A percentile compares a stretch with the other conserved stretches of the same genome.
phyloP scores from a whole-genome alignment of 108 stramenopile genomes.

The Pelagomonas calceolata region DNA sequence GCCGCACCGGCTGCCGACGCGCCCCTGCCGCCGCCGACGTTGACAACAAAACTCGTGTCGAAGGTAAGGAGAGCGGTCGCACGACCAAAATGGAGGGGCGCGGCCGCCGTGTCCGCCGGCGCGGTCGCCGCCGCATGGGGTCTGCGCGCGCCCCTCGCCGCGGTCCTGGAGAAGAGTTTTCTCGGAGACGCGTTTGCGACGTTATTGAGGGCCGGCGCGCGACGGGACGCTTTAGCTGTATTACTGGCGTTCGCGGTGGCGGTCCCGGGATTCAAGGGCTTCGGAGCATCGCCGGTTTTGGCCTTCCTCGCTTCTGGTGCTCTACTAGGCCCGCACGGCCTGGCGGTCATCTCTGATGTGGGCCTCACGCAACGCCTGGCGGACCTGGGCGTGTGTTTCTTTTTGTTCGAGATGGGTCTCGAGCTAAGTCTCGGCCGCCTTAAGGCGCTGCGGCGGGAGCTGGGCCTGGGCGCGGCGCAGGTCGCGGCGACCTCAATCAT shows the following conservation, averaged over 20 bases:
- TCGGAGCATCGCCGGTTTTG: slow-evolving; percentile 75
- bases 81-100: too few species aligned
- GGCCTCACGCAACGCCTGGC: slow-evolving; percentile 68
- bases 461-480: slow-evolving; percentile 77
- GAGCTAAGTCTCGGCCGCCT: slow-evolving; percentile 75
- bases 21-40: too few species aligned
- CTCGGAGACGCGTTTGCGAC: too few species aligned
- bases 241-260: slow-evolving; percentile 73
- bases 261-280: slow-evolving; percentile 70
- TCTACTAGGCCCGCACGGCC: slow-evolving; percentile 76
- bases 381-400: slow-evolving; percentile 90
- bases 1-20: too few species aligned
- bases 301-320: slow-evolving; percentile 81
- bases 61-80: too few species aligned
- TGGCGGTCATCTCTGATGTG: slow-evolving; percentile 62
- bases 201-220: slow-evolving; percentile 45
- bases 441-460: slow-evolving; percentile 71
- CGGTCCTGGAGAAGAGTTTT: too few species aligned
- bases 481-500: slow-evolving; percentile 60
- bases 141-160: too few species aligned
- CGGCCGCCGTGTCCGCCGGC: too few species aligned
- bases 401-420: slow-evolving; percentile 94
- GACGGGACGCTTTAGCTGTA: slow-evolving; percentile 70
- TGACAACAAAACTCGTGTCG: too few species aligned
- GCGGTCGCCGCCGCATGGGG: too few species aligned